Base-by-base conservation (phyloP, 306 rosid species). In the Trifolium fragiferum region DNA sequence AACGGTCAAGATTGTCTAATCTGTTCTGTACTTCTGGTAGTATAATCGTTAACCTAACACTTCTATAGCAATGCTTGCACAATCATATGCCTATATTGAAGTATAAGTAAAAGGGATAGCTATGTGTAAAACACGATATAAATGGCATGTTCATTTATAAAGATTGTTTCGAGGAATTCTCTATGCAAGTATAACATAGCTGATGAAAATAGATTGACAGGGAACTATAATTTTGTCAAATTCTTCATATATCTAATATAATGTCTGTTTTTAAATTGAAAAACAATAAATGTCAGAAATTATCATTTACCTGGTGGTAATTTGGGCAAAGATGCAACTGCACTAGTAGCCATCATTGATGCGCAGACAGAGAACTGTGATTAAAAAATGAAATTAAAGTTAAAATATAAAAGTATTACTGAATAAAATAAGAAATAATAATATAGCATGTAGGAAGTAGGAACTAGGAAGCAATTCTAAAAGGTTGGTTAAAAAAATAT, bases 261-360 rank as follows among this genome's bases (percentile, higher is more conserved):
- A 16, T 60, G 41, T 62, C 35, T 62, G 60, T 19, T 21, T 78
- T 9, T 11, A 43, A 54, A 50, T 60, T 19, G 35, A 75, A 69
- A 74, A 30, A 38, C 51, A 19, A 62, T 32, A 80, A 64, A 54
- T 46, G 27, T 9, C 18, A 41, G 33, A 65, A 70, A 58, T 23
- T 40, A 51, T 61, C 21, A 40, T 70, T 75, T 84, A 84, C 88
- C 88, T 70, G 83, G 83, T 41, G 88, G 81, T 51, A 81, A 66
- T 51, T 8, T 1, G 49, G 83, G 79, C 76, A 84, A 58, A 44
- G 85, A 81, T 25, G 79, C 58, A 70, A 81, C 69, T 40, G 78
- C 78, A 60, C 74, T 59, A 49, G 79, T 77, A 27, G 83, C 76
- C 76, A 81, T 51, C 83, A 65, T 81, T 57, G 83, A 68, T 68